Evolutionary conservation across 2,329 filamentous ascomycete species (phyloP).

Genomic region (Clarireedia homoeocarpa): DNA sequence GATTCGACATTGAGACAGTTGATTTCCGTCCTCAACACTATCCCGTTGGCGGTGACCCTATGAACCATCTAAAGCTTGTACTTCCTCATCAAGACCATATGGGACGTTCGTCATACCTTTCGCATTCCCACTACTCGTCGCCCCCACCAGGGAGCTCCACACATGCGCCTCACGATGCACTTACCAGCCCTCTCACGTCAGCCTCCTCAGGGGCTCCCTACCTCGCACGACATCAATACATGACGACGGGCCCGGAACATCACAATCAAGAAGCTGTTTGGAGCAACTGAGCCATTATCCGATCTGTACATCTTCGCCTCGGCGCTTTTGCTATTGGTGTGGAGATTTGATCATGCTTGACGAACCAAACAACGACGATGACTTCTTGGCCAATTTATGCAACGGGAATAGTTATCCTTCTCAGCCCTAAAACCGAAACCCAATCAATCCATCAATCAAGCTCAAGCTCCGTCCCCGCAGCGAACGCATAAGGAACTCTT

Average conservation of each 20-base stretch:
- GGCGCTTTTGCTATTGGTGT: not conserved
- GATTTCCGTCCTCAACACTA: slow-evolving; percentile 27
- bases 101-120: slow-evolving; percentile 22
- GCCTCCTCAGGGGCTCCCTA: slow-evolving; percentile 12
- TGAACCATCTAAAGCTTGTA: slow-evolving; percentile 14
- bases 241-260: slow-evolving; percentile 10
- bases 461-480: too few relatives aligned
- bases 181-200: slow-evolving; percentile 21
- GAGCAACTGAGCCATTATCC: slow-evolving; percentile 9
- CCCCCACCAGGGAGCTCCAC: slow-evolving; percentile 8
- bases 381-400: not conserved
- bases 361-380: not conserved
- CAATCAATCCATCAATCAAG: too few relatives aligned
- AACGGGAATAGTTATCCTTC: too few relatives aligned
- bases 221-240: slow-evolving; percentile 16
- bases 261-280: slow-evolving; percentile 13
- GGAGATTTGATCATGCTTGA: not conserved
- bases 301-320: not conserved
- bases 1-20: slow-evolving; percentile 38
- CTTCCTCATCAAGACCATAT: slow-evolving; percentile 9
- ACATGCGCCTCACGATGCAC: slow-evolving; percentile 10
- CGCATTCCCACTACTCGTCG: slow-evolving; percentile 20
- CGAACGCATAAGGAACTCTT: too few relatives aligned
- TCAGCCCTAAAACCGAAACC: too few relatives aligned
- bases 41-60: slow-evolving; percentile 11